Conservation (phyloP, 345 rosid species). For the Gossypium anomalum region DNA sequence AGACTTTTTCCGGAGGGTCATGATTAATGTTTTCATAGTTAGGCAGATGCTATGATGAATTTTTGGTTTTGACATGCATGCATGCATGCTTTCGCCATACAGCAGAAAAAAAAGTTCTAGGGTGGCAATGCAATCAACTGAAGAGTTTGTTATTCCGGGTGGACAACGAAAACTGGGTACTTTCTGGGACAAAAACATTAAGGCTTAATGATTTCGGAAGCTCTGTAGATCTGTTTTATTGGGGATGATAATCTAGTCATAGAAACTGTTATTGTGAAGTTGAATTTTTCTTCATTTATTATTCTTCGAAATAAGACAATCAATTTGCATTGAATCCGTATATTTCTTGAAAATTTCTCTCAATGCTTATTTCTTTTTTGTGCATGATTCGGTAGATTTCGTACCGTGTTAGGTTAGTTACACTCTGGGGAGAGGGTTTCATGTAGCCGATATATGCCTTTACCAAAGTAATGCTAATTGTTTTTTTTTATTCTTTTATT, state of each 20-base stretch:
- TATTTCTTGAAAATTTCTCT: not conserved
- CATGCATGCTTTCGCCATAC: conserved; percentile 24
- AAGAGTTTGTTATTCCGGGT: conserved; percentile 16
- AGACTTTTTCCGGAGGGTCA: conserved; percentile 22
- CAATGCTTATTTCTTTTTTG: not conserved
- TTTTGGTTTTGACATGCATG: conserved; percentile 17
- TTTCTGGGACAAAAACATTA: conserved; percentile 15
- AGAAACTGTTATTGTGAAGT: conserved; percentile 6
- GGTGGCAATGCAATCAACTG: conserved; percentile 21
- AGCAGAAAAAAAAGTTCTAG: conserved; percentile 6
- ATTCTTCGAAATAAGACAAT: conserved; percentile 24
- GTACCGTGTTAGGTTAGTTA: not conserved
- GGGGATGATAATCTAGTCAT: not conserved
- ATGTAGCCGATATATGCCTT: not conserved
- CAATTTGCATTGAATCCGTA: conserved; percentile 13
- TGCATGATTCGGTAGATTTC: not conserved
- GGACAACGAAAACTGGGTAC: conserved; percentile 13
- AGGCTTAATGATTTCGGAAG: conserved; percentile 29
- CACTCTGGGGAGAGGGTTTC: not conserved
- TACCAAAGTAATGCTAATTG: not conserved
- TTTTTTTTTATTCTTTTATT: not conserved
- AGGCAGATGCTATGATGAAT: not conserved
- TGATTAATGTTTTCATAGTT: not conserved
- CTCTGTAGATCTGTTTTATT: conserved; percentile 37
- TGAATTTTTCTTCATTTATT: conserved; percentile 2